Conservation (phyloP, 352 stramenopile genomes). For the Pythium utonaiense region DNA sequence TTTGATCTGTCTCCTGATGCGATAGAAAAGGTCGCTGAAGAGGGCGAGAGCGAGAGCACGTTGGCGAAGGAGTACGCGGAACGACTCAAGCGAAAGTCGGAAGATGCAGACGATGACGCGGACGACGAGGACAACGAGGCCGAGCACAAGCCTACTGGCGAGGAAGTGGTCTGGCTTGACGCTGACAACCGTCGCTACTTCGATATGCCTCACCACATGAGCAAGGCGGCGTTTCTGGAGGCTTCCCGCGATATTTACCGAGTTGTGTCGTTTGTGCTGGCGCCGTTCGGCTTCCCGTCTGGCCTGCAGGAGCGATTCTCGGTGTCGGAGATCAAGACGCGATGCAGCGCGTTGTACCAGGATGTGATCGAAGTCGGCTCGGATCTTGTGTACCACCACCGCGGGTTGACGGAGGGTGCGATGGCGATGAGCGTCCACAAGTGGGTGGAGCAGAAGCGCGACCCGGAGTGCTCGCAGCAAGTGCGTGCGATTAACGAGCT, state of each 20-base stretch:
- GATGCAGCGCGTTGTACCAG: constrained; percentile 73
- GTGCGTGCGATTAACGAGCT: constrained; percentile 80
- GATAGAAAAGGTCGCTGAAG: neutral
- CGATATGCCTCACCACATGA: constrained; percentile 73
- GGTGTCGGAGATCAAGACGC: constrained; percentile 68
- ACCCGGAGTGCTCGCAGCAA: constrained; percentile 61
- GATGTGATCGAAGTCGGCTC: constrained; percentile 85
- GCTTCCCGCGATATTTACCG: constrained; percentile 67
- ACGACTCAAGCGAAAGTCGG: constrained; percentile 27
- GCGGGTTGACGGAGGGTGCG: constrained; percentile 66
- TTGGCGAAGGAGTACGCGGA: constrained; percentile 47
- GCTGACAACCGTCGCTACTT: constrained; percentile 60
- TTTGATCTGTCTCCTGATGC: constrained; percentile 58
- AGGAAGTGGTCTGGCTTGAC: constrained; percentile 50
- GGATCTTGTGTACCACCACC: constrained; percentile 78
- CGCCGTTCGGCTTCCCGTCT: constrained; percentile 71
- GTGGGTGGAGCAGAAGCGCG: constrained; percentile 72
- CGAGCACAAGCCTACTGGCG: constrained; percentile 27
- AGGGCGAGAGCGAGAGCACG: neutral
- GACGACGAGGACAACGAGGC: constrained; percentile 20
- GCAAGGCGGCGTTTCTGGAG: constrained; percentile 62
- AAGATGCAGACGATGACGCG: constrained; percentile 21
- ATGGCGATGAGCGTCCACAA: constrained; percentile 89
- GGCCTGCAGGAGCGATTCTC: constrained; percentile 52
- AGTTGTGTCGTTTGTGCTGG: constrained; percentile 76